Conservation (phyloP, 345 rosid genomes). For the Mangifera indica region DNA sequence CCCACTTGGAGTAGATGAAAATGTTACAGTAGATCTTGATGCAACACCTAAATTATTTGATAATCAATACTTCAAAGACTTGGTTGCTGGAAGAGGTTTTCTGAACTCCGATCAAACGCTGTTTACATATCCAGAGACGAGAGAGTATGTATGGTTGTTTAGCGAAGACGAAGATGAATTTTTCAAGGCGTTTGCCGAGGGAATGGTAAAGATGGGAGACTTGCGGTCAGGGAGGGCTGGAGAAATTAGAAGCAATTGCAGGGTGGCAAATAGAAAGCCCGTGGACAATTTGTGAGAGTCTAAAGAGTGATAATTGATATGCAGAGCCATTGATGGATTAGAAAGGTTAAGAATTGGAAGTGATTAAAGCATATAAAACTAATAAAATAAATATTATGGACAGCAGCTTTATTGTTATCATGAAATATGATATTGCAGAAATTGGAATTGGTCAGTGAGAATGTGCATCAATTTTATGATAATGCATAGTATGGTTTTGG, state of each 20-base stretch:
- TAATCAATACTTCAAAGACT: slow-evolving; percentile 77
- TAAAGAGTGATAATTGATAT: slow-evolving; percentile 13
- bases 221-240: slow-evolving; percentile 68
- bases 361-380: background rate
- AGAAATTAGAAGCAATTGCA: slow-evolving; percentile 68
- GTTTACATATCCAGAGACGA: slow-evolving; percentile 52
- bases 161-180: slow-evolving; percentile 52
- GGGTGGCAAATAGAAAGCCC: slow-evolving; percentile 51
- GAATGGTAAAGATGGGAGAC: slow-evolving; percentile 90
- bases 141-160: slow-evolving; percentile 48
- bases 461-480: background rate
- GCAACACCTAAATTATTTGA: slow-evolving; percentile 67
- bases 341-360: background rate
- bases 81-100: slow-evolving; percentile 83
- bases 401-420: background rate
- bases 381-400: background rate
- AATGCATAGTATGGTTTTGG: background rate
- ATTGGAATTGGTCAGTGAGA: background rate
- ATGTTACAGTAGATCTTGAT: slow-evolving; percentile 66
- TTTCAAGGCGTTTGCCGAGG: slow-evolving; percentile 62
- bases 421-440: background rate
- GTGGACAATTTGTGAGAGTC: slow-evolving; percentile 29
- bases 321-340: background rate
- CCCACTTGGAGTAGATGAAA: slow-evolving; percentile 66
- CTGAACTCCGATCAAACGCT: slow-evolving; percentile 87